phyloP scores from a whole-genome alignment of 202 grass and related monocot species.

The Hordeum pubiflorum region DNA sequence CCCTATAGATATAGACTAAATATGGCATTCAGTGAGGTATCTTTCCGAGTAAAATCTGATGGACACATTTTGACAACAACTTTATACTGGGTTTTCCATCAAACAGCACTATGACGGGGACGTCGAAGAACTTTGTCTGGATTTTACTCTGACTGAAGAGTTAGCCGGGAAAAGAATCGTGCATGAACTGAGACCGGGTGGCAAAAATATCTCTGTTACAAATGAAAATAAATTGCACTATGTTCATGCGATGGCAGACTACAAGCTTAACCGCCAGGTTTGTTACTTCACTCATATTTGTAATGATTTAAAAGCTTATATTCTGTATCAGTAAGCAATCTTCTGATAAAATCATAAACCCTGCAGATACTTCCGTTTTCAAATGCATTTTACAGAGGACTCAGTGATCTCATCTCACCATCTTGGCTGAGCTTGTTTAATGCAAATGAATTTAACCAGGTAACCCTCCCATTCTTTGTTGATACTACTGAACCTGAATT shows the following conservation, averaged over 20 bases:
- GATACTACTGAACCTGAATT: constrained; percentile 1
- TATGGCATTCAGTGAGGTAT: neutral
- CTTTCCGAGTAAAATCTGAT: neutral
- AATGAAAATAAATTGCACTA: constrained; percentile 96
- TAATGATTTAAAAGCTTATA: constrained; percentile 14
- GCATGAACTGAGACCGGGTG: constrained; percentile 86
- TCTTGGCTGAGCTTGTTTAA: constrained; percentile 96
- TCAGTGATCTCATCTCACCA: constrained; percentile 80
- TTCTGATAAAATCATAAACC: constrained; percentile 22
- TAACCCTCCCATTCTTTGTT: constrained; percentile 20
- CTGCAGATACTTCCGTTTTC: constrained; percentile 87
- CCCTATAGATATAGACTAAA: neutral
- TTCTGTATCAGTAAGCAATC: neutral
- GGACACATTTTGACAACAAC: neutral
- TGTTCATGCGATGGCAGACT: constrained; percentile 94
- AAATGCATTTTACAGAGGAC: constrained; percentile 95
- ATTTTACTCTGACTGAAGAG: constrained; percentile 93
- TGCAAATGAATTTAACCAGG: constrained; percentile 99
- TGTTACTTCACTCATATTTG: neutral
- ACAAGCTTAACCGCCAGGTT: constrained; percentile 93
- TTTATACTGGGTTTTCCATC: neutral
- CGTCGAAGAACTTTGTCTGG: constrained; percentile 75
- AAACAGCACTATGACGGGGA: constrained; percentile 90
- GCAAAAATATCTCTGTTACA: constrained; percentile 78
- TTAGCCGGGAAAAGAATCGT: constrained; percentile 77